A percentile compares a stretch with the other conserved stretches of the same genome.
Evolutionary conservation across 768 basidiomycete genomes (phyloP).

Genomic region (Rhodotorula sphaerocarpa): DNA sequence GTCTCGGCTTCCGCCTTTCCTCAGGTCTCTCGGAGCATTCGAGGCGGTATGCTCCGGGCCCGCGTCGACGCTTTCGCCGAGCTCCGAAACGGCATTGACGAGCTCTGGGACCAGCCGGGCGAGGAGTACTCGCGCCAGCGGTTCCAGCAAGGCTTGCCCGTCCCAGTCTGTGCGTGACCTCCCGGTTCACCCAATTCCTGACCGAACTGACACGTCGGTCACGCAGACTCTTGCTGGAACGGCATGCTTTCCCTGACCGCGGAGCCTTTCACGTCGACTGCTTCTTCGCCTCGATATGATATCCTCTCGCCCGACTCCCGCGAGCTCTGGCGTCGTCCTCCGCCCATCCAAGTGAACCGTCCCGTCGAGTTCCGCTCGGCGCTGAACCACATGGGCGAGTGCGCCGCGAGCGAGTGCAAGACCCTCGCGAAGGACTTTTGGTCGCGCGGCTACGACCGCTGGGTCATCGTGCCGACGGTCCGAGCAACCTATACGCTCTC

Average conservation of each 20-base stretch:
- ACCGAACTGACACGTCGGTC: background rate
- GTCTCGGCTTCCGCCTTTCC: background rate
- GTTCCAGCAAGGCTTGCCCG: conserved; percentile 1
- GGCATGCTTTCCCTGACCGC: conserved; percentile 37
- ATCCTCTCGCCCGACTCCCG: background rate
- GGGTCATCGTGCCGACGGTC: conserved; percentile 33
- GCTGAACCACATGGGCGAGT: conserved; percentile 2
- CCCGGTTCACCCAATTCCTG: background rate
- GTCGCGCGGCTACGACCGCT: conserved; percentile 26
- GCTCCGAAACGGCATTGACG: conserved; percentile 34
- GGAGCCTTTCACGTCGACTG: conserved; percentile 28
- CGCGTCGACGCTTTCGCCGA: conserved; percentile 34
- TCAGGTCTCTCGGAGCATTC: conserved; percentile 20
- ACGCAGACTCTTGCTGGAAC: conserved; percentile 40
- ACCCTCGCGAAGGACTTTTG: conserved; percentile 29
- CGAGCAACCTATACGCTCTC: conserved; percentile 19
- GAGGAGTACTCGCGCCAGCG: conserved; percentile 23
- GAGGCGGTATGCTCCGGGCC: conserved; percentile 14
- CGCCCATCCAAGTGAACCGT: background rate
- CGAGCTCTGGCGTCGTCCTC: background rate
- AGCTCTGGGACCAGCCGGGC: conserved; percentile 27
- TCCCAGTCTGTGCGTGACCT: conserved; percentile 25
- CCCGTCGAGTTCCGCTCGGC: background rate
- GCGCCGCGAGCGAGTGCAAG: conserved; percentile 33
- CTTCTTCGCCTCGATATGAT: background rate